Evolutionary conservation across 805 yeast genomes (phyloP).

Genomic region (Nakazawaea anatomiae): DNA sequence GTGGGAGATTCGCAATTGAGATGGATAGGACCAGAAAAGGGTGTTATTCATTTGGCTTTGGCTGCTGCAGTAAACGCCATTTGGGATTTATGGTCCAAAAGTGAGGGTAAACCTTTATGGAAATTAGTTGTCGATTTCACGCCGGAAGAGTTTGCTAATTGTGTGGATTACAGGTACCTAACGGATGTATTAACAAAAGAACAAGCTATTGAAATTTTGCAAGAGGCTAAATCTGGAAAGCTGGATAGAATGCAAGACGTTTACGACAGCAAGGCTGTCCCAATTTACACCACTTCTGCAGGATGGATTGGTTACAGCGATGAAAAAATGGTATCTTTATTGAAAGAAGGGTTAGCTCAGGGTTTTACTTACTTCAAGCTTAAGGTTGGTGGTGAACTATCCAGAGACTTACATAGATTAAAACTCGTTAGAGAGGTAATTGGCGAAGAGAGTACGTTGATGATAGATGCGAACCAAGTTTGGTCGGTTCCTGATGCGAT

Average conservation of each 20-base stretch:
- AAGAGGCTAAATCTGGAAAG: conserved; percentile 24
- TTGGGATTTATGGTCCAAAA: conserved; percentile 39
- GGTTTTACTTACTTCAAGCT: conserved; percentile 36
- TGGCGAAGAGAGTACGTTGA: conserved; percentile 27
- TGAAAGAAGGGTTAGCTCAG: conserved; percentile 25
- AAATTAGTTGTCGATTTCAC: conserved; percentile 33
- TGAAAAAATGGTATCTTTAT: conserved; percentile 30
- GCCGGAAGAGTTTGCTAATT: conserved; percentile 33
- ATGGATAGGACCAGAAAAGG: conserved; percentile 42
- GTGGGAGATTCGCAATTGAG: conserved; percentile 34
- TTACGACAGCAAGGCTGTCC: conserved; percentile 28
- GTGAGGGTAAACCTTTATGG: conserved; percentile 33
- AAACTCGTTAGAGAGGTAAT: conserved; percentile 31
- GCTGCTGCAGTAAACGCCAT: conserved; percentile 35
- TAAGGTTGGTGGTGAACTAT: conserved; percentile 34
- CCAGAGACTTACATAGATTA: conserved; percentile 29
- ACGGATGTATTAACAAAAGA: conserved; percentile 38
- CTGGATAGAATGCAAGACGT: conserved; percentile 27
- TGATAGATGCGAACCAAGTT: conserved; percentile 22
- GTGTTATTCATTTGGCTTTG: conserved; percentile 34
- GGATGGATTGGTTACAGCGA: conserved; percentile 38
- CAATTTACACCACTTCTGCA: conserved; percentile 39
- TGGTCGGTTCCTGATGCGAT: conserved; percentile 21
- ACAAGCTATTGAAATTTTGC: conserved; percentile 29
- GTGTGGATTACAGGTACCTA: conserved; percentile 35